Evolutionary conservation across 1,139 yeast genomes (phyloP).

Genomic region (Arxiozyma slooffiae): DNA sequence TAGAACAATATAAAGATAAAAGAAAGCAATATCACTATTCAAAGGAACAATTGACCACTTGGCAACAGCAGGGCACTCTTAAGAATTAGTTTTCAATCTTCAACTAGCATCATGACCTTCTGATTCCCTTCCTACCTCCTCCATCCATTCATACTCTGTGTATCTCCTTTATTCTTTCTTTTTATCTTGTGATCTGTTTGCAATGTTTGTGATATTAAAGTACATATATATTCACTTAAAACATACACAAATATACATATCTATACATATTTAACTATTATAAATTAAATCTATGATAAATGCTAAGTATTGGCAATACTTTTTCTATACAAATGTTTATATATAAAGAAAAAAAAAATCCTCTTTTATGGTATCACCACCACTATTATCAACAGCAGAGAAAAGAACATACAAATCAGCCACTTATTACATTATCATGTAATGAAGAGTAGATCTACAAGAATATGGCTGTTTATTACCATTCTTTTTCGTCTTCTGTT

Average conservation of each 20-base stretch:
- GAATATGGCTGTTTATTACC: neutral
- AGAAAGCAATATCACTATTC: conserved; percentile 21
- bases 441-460: neutral
- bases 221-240: neutral
- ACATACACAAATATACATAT: no score
- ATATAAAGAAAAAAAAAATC: neutral
- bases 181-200: no score
- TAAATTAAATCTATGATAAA: no score
- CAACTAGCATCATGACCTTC: neutral
- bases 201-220: no score
- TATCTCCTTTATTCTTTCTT: neutral
- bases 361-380: neutral
- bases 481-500: neutral
- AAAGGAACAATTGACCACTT: conserved; percentile 23
- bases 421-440: no score
- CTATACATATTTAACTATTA: no score
- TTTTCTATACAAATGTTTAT: neutral
- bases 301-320: neutral
- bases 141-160: no score
- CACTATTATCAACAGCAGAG: neutral
- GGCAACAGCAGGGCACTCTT: conserved; percentile 22
- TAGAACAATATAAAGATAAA: conserved; percentile 13
- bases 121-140: neutral
- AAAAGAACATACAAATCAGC: no score
- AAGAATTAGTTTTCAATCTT: neutral